These are phyloP conservation scores for Trichoderma simmonsii DNA, from an alignment of 2,329 filamentous ascomycete species.

Conservation along the genomic window DNA sequence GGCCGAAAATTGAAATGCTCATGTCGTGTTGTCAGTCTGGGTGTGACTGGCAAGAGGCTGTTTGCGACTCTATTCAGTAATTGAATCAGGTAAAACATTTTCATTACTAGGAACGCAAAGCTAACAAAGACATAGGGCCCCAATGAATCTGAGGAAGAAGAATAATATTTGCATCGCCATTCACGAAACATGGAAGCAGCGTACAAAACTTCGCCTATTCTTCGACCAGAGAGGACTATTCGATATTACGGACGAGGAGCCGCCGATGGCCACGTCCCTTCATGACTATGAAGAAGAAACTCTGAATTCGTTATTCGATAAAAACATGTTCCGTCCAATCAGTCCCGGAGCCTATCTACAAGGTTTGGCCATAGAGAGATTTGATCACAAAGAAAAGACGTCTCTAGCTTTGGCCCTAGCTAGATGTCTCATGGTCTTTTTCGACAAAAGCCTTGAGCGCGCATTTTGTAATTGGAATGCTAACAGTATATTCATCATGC, in stretches of 20 bases:
- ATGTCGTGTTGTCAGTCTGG: slow-evolving; percentile 14
- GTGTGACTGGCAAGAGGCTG: slow-evolving; percentile 13
- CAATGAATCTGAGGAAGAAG: not conserved
- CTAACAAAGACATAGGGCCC: not conserved
- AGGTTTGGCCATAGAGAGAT: not conserved
- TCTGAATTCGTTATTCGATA: slow-evolving; percentile 3
- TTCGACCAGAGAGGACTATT: slow-evolving; percentile 14
- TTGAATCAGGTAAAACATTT: not conserved
- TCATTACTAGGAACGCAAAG: not conserved
- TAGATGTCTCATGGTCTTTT: slow-evolving; percentile 14
- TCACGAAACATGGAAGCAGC: not conserved
- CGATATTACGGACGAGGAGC: slow-evolving; percentile 11
- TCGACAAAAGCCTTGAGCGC: slow-evolving; percentile 12
- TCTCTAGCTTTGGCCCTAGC: slow-evolving; percentile 7
- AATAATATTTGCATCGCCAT: slow-evolving; percentile 11
- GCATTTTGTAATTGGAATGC: slow-evolving; percentile 10
- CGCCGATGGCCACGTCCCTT: not conserved
- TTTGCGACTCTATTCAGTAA: slow-evolving; percentile 11
- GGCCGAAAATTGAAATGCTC: slow-evolving; percentile 7
- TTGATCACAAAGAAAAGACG: slow-evolving; percentile 10
- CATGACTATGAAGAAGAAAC: slow-evolving; percentile 5
- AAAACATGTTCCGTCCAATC: slow-evolving; percentile 9
- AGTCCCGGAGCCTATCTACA: not conserved
- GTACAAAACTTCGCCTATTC: slow-evolving; percentile 11
- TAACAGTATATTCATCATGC: slow-evolving; percentile 8